Conservation (phyloP, 345 rosid species). For the Arabis alpina region DNA sequence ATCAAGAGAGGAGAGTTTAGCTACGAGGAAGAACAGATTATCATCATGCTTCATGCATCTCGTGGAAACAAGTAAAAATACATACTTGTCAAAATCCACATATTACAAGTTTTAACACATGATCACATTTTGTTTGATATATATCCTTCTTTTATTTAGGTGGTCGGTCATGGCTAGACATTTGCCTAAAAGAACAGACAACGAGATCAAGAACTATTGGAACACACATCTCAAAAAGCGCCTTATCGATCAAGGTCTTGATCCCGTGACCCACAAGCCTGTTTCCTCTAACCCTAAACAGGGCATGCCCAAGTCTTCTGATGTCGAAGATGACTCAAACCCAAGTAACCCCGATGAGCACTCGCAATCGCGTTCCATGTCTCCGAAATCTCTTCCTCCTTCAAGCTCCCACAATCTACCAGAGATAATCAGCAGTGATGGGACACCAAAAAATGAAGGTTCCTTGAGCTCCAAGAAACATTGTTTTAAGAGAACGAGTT, state of each 20-base stretch:
- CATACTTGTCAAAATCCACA: constrained; percentile 4
- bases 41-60: constrained; percentile 52
- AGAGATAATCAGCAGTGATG: constrained; percentile 19
- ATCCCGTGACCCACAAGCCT: constrained; percentile 78
- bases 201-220: constrained; percentile 74
- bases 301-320: neutral
- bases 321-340: constrained; percentile 12
- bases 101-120: neutral
- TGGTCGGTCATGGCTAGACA: constrained; percentile 73
- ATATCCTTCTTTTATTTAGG: constrained; percentile 35
- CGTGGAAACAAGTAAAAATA: constrained; percentile 49
- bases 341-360: constrained; percentile 15
- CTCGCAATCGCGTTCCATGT: constrained; percentile 15
- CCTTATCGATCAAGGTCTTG: constrained; percentile 66
- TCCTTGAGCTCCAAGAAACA: constrained; percentile 35
- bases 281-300: constrained; percentile 19
- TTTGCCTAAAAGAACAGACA: constrained; percentile 67
- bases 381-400: constrained; percentile 23
- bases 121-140: neutral
- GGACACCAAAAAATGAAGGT: constrained; percentile 10
- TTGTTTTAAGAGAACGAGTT: constrained; percentile 12
- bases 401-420: constrained; percentile 21
- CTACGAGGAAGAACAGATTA: constrained; percentile 47
- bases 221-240: constrained; percentile 71
- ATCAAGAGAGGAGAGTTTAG: constrained; percentile 54